These are phyloP conservation scores for Hortaea sp. DNA, from an alignment of 2,329 filamentous ascomycete genomes.

Conservation along the genomic window DNA sequence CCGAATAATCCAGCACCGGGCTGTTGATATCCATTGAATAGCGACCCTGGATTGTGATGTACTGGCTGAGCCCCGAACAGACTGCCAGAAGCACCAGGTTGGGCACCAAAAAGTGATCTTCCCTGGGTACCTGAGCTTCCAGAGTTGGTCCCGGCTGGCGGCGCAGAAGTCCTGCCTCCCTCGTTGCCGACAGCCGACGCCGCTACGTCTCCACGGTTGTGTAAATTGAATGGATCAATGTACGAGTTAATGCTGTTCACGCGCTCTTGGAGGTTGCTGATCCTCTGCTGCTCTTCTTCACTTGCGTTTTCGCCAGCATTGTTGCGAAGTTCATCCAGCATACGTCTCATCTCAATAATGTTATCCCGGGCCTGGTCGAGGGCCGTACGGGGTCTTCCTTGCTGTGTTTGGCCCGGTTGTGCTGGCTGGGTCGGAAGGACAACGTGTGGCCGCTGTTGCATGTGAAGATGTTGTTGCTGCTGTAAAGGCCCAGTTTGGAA, in stretches of 20 bases:
- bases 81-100: no score
- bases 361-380: conserved; percentile 23
- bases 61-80: no score
- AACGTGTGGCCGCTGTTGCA: not conserved
- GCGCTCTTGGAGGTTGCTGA: conserved; percentile 14
- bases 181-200: not conserved
- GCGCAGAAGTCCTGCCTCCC: not conserved
- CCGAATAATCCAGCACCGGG: no score
- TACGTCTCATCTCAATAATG: conserved; percentile 20
- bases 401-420: not conserved
- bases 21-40: no score
- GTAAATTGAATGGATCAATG: conserved; percentile 17
- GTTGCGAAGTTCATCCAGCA: conserved; percentile 19
- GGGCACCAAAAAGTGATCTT: no score
- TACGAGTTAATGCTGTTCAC: conserved; percentile 18
- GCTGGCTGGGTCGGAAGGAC: not conserved
- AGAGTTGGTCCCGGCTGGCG: not conserved
- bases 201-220: not conserved
- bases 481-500: conserved; percentile 9
- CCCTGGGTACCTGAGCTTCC: no score
- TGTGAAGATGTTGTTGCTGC: conserved; percentile 3
- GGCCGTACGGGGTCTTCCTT: conserved; percentile 11
- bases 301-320: conserved; percentile 1
- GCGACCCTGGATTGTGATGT: no score
- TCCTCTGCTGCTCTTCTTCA: conserved; percentile 14